phyloP scores from a whole-genome alignment of 805 yeast species.

The Saccharomycopsis malanga region DNA sequence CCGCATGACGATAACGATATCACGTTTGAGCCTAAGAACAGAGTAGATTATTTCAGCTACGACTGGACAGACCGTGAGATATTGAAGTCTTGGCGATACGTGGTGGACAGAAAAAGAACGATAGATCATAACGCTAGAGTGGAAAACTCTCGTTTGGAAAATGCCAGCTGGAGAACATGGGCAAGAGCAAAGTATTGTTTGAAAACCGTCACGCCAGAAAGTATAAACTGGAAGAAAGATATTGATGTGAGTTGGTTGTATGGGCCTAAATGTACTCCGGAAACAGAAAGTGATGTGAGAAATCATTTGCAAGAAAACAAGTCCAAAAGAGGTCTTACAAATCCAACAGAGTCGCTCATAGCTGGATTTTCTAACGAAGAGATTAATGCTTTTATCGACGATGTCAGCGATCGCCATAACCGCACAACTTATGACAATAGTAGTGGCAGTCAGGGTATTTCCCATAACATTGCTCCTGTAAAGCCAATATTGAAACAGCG shows the following conservation, averaged over 20 bases:
- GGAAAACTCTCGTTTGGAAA: slow-evolving; percentile 51
- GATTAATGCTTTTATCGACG: neutral
- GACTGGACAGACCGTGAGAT: slow-evolving; percentile 94
- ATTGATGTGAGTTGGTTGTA: slow-evolving; percentile 96
- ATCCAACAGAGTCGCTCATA: neutral
- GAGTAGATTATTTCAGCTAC: slow-evolving; percentile 92
- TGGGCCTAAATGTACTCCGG: slow-evolving; percentile 53
- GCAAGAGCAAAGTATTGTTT: slow-evolving; percentile 64
- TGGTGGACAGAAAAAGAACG: slow-evolving; percentile 40
- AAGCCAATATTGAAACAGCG: slow-evolving; percentile 41
- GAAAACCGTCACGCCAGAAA: slow-evolving; percentile 80
- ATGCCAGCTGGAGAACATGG: slow-evolving; percentile 95
- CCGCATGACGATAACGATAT: slow-evolving; percentile 86
- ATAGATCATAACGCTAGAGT: slow-evolving; percentile 39
- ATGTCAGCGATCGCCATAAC: neutral
- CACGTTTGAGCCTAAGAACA: slow-evolving; percentile 73
- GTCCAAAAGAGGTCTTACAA: neutral
- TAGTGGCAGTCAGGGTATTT: neutral
- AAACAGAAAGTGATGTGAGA: slow-evolving; percentile 21
- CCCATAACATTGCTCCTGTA: slow-evolving; percentile 17
- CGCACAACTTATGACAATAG: neutral
- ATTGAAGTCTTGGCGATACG: slow-evolving; percentile 92
- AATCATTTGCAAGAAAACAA: slow-evolving; percentile 18
- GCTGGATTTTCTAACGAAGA: neutral
- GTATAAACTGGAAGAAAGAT: slow-evolving; percentile 94